These are phyloP conservation scores for Pisolithus tinctorius DNA, from an alignment of 768 basidiomycete genomes.

Conservation along the genomic window DNA sequence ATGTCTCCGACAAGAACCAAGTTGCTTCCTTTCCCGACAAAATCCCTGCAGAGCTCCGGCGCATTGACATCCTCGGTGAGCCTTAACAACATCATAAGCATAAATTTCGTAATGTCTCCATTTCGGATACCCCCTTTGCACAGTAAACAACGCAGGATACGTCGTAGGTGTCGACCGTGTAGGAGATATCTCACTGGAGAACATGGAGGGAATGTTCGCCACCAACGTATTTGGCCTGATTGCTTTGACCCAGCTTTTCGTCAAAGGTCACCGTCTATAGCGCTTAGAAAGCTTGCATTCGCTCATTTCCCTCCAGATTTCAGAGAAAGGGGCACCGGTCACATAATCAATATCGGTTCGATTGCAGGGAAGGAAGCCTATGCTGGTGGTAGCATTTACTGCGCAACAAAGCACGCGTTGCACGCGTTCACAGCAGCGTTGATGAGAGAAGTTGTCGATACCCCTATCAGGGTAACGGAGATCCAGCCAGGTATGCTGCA, in stretches of 20 bases:
- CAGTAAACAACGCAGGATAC: slow-evolving; percentile 80
- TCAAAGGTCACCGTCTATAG: slow-evolving; percentile 37
- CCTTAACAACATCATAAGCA: not conserved
- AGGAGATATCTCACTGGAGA: slow-evolving; percentile 69
- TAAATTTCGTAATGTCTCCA: not conserved
- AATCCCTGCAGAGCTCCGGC: slow-evolving; percentile 60
- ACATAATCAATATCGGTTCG: slow-evolving; percentile 93
- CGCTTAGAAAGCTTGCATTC: not conserved
- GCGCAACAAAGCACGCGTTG: slow-evolving; percentile 85
- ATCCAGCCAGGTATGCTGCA: slow-evolving; percentile 72
- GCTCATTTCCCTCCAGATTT: slow-evolving; percentile 46
- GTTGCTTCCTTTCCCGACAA: slow-evolving; percentile 65
- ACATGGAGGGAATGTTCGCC: slow-evolving; percentile 78
- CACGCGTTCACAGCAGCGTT: slow-evolving; percentile 80
- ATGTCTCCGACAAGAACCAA: slow-evolving; percentile 73
- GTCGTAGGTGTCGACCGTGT: slow-evolving; percentile 85
- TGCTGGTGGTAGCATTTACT: slow-evolving; percentile 87
- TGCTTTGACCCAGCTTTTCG: slow-evolving; percentile 67
- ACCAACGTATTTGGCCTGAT: slow-evolving; percentile 85
- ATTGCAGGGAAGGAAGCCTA: slow-evolving; percentile 87
- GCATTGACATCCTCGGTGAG: slow-evolving; percentile 81
- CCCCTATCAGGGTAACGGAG: slow-evolving; percentile 89
- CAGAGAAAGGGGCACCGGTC: slow-evolving; percentile 69
- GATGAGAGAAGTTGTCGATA: slow-evolving; percentile 83
- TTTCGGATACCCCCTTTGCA: not conserved